These are phyloP conservation scores for Fonsecaea erecta DNA, from an alignment of 2,329 filamentous ascomycete species.

Conservation along the genomic window DNA sequence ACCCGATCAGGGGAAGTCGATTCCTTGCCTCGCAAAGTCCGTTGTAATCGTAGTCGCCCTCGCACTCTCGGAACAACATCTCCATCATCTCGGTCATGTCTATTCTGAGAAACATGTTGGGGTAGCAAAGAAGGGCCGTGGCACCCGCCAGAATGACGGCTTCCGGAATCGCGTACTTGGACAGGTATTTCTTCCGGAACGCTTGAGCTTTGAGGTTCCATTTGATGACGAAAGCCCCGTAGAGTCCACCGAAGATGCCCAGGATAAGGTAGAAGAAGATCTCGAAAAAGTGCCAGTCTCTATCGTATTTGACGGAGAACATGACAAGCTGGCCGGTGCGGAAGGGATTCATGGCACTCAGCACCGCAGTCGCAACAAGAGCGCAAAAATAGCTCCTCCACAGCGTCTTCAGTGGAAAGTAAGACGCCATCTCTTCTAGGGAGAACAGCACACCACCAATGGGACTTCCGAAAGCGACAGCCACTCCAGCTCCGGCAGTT, in stretches of 20 bases:
- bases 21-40: constrained; percentile 81
- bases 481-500: constrained; percentile 91
- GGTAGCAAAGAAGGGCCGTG: constrained; percentile 93
- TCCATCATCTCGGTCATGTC: constrained; percentile 99
- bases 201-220: constrained; percentile 92
- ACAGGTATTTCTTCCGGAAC: constrained; percentile 91
- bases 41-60: constrained; percentile 84
- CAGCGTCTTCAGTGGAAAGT: constrained; percentile 95
- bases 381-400: constrained; percentile 99
- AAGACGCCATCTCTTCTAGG: constrained; percentile 94
- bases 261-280: constrained; percentile 89
- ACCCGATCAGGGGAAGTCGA: constrained; percentile 77
- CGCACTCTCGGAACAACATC: constrained; percentile 91
- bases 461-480: constrained; percentile 94
- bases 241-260: constrained; percentile 90
- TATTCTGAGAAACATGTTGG: constrained; percentile 91
- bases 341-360: constrained; percentile 97
- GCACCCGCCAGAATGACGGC: constrained; percentile 79
- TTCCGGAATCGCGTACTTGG: constrained; percentile 82
- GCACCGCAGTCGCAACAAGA: constrained; percentile 86
- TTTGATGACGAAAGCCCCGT: constrained; percentile 96
- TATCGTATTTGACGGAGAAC: constrained; percentile 96
- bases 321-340: constrained; percentile 96
- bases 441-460: constrained; percentile 97
- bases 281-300: constrained; percentile 98